Evolutionary conservation across 2,329 filamentous ascomycete species (phyloP).

Genomic region (Neurospora sp.): DNA sequence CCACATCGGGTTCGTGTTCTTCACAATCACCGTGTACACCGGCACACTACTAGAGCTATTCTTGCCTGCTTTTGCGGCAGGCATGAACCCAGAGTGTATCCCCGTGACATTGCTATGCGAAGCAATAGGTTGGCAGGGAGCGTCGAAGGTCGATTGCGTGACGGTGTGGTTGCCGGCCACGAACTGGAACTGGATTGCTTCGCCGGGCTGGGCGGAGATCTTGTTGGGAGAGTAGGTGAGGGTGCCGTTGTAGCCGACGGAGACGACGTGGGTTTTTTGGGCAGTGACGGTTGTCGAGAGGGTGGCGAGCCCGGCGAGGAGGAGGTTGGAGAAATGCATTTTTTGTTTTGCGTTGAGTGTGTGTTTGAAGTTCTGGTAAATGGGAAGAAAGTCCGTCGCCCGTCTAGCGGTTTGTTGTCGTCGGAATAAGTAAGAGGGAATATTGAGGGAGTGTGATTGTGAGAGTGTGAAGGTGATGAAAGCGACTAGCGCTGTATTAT

Average conservation of each 20-base stretch:
- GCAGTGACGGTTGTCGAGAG: slow-evolving; percentile 22
- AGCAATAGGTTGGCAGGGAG: slow-evolving; percentile 55
- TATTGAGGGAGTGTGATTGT: too few species aligned
- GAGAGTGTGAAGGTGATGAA: background rate
- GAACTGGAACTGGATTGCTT: slow-evolving; percentile 60
- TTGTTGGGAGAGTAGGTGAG: slow-evolving; percentile 57
- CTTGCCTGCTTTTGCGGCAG: slow-evolving; percentile 41
- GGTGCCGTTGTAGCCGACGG: slow-evolving; percentile 37
- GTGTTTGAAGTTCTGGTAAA: slow-evolving; percentile 11
- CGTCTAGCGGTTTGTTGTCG: background rate
- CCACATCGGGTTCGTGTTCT: slow-evolving; percentile 63
- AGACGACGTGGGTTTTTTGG: slow-evolving; percentile 41
- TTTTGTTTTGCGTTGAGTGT: slow-evolving; percentile 23
- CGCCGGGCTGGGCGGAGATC: slow-evolving; percentile 48
- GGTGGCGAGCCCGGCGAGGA: slow-evolving; percentile 37
- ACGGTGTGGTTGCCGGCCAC: slow-evolving; percentile 65
- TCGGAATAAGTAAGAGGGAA: background rate
- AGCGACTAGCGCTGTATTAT: slow-evolving; percentile 36
- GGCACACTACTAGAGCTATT: slow-evolving; percentile 40
- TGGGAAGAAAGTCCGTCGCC: slow-evolving; percentile 8
- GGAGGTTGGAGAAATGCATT: slow-evolving; percentile 43
- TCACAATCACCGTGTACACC: slow-evolving; percentile 62
- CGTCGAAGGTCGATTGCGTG: slow-evolving; percentile 64
- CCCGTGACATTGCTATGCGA: slow-evolving; percentile 43
- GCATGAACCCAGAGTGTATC: slow-evolving; percentile 60